These are phyloP conservation scores for Hymenoscyphus infarciens DNA, from an alignment of 2,329 filamentous ascomycete genomes.

Conservation along the genomic window DNA sequence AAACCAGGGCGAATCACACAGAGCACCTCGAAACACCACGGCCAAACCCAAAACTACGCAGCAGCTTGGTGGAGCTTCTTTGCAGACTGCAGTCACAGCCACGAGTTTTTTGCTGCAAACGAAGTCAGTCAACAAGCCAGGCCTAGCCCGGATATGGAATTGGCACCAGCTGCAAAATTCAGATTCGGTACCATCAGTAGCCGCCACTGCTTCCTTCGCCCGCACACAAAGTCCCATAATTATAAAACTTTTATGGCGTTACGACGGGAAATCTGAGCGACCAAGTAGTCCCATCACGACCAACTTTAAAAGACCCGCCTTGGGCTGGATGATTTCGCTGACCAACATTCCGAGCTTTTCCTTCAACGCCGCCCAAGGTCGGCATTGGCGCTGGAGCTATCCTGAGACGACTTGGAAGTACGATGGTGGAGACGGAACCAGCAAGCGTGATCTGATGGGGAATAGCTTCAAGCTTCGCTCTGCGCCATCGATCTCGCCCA, in stretches of 20 bases:
- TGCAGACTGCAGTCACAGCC: too few species aligned
- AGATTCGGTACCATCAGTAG: background rate
- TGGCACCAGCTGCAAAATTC: background rate
- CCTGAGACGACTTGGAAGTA: constrained; percentile 21
- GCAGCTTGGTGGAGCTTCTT: too few species aligned
- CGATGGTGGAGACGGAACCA: constrained; percentile 15
- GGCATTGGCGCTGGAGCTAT: constrained; percentile 19
- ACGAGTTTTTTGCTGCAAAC: background rate
- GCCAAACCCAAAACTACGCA: constrained; percentile 2
- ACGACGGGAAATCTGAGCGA: background rate
- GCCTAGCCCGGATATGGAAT: background rate
- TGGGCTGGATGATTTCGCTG: constrained; percentile 21
- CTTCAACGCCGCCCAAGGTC: constrained; percentile 9
- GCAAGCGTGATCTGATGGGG: constrained; percentile 22
- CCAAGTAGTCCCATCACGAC: background rate
- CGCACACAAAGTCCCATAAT: constrained; percentile 4
- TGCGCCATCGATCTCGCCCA: constrained; percentile 2
- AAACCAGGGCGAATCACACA: background rate
- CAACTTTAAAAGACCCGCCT: constrained; percentile 8
- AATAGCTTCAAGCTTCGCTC: constrained; percentile 15
- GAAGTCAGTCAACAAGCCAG: background rate
- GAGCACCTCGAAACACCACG: constrained; percentile 2
- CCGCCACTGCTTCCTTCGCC: background rate
- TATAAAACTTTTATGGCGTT: constrained; percentile 9
- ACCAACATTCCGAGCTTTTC: constrained; percentile 22